Evolutionary conservation across 192 early-diverging fungal genomes (phyloP).

Genomic region (Umbelopsis sp.): DNA sequence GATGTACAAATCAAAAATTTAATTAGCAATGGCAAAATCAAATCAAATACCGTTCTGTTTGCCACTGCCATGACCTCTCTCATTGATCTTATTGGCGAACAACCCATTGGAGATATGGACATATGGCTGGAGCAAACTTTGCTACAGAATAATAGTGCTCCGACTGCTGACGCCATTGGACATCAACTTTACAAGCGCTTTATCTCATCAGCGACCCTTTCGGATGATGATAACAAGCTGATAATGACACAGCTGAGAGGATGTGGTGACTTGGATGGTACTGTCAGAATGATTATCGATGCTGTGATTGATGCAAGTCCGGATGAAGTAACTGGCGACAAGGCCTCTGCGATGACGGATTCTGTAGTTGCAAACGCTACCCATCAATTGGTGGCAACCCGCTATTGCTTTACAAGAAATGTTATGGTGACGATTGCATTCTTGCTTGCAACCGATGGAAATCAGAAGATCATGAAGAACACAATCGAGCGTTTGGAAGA

Average conservation of each 20-base stretch:
- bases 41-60: neutral
- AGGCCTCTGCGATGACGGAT: neutral
- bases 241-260: neutral
- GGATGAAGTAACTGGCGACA: neutral
- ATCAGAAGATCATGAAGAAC: constrained; percentile 4
- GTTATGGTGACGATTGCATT: neutral
- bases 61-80: neutral
- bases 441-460: neutral
- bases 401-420: neutral
- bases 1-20: neutral
- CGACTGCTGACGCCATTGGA: neutral
- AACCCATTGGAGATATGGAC: neutral
- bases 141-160: neutral
- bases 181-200: constrained; percentile 7
- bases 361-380: neutral
- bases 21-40: neutral
- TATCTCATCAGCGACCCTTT: neutral
- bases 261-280: neutral
- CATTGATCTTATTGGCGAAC: neutral
- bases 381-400: neutral
- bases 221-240: neutral
- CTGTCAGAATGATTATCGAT: neutral
- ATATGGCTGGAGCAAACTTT: neutral
- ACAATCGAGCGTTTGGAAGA: neutral
- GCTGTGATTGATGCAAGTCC: neutral